A percentile compares a stretch with the other conserved stretches of the same genome.
These are phyloP conservation scores for Camillea tinctor DNA, from an alignment of 2,329 filamentous ascomycete genomes.

Conservation along the genomic window DNA sequence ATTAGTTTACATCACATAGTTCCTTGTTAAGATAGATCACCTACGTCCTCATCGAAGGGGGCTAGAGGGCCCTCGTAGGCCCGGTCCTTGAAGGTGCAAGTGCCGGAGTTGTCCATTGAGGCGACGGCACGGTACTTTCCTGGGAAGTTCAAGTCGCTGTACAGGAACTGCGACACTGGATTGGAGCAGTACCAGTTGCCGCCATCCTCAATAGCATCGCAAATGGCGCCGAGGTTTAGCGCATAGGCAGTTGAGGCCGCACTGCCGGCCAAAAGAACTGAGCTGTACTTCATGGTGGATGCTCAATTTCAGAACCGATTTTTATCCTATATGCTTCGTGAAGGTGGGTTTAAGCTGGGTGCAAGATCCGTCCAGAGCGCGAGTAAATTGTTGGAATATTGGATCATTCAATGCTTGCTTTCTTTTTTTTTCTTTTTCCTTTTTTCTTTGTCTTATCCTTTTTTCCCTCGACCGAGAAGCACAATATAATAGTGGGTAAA, in stretches of 20 bases:
- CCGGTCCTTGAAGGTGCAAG: conserved; percentile 53
- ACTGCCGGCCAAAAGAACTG: conserved; percentile 25
- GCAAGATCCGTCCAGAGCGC: conserved; percentile 6
- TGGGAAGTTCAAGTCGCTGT: conserved; percentile 56
- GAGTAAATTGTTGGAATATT: conserved; percentile 5
- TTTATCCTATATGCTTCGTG: conserved; percentile 5
- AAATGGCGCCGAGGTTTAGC: conserved; percentile 23
- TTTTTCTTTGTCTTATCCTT: conserved; percentile 1
- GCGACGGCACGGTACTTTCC: conserved; percentile 66
- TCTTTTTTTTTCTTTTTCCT: neutral
- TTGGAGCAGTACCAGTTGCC: conserved; percentile 30
- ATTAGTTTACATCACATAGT: conserved; percentile 8
- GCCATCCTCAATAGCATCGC: conserved; percentile 13
- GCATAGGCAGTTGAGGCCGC: conserved; percentile 26
- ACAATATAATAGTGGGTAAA: conserved; percentile 12
- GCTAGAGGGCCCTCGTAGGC: conserved; percentile 60
- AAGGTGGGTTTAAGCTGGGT: conserved; percentile 2
- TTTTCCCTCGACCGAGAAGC: conserved; percentile 7
- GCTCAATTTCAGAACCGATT: conserved; percentile 3
- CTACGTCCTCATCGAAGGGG: conserved; percentile 69
- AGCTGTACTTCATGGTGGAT: conserved; percentile 26
- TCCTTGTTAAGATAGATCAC: conserved; percentile 22
- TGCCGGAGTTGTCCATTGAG: conserved; percentile 53
- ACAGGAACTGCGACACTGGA: conserved; percentile 63
- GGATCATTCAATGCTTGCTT: neutral